Percentiles rank a stretch among this genome's conserved stretches.
Conservation (phyloP, 1,284 basidiomycete genomes). For the Puccinia hordei region DNA sequence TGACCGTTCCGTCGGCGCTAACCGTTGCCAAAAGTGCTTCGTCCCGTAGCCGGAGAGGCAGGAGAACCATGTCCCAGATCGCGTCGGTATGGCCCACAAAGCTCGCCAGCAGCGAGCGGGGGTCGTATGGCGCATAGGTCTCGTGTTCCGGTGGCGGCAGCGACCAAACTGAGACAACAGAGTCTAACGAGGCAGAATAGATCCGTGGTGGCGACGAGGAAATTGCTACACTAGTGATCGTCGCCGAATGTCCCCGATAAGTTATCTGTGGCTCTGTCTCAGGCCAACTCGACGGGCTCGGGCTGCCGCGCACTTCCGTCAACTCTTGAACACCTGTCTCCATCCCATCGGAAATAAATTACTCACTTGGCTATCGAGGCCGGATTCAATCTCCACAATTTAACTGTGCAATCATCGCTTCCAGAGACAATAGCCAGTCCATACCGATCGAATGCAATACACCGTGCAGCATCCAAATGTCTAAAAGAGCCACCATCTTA, state of each 20-base stretch:
- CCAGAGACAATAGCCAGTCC: constrained; percentile 83
- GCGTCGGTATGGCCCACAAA: constrained; percentile 90
- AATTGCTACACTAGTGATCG: constrained; percentile 86
- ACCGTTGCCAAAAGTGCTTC: constrained; percentile 75
- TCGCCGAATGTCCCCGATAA: constrained; percentile 84
- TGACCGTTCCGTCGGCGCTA: constrained; percentile 85
- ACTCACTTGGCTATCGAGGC: constrained; percentile 43
- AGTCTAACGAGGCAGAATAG: constrained; percentile 89
- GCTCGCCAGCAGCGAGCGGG: constrained; percentile 72
- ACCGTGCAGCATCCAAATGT: constrained; percentile 88
- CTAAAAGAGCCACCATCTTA: constrained; percentile 60
- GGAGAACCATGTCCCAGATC: constrained; percentile 82
- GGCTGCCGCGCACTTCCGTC: constrained; percentile 59
- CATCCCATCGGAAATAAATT: constrained; percentile 33
- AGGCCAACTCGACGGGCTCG: constrained; percentile 52
- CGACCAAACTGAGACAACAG: constrained; percentile 87
- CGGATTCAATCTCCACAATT: constrained; percentile 77
- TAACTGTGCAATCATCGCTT: constrained; percentile 92
- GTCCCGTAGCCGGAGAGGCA: constrained; percentile 70
- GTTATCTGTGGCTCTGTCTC: constrained; percentile 89
- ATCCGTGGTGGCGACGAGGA: constrained; percentile 74
- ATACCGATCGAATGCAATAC: constrained; percentile 80
- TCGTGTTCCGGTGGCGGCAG: constrained; percentile 70
- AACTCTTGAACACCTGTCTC: constrained; percentile 65
- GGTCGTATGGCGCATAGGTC: constrained; percentile 83